Conservation (phyloP, 305 asterid genomes). For the Rubia occidens region DNA sequence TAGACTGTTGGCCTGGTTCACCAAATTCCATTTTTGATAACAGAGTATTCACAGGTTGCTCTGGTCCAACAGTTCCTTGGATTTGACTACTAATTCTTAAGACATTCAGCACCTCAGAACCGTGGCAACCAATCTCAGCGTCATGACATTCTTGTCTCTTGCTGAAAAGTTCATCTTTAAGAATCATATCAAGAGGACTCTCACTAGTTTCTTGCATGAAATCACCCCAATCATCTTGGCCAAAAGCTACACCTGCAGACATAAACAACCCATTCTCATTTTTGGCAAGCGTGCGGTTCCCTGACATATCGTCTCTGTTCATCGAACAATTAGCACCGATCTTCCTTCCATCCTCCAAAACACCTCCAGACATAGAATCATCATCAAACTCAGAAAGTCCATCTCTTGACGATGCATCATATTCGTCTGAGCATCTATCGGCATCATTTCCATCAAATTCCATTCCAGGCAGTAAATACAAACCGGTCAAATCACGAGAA, state of each 20-base stretch:
- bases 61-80: conserved; percentile 6
- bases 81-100: conserved; percentile 10
- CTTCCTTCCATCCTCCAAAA: conserved; percentile 48
- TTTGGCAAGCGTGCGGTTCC: conserved; percentile 22
- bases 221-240: conserved; percentile 76
- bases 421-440: conserved; percentile 36
- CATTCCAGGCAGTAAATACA: conserved; percentile 10
- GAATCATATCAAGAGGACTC: conserved; percentile 23
- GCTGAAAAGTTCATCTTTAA: conserved; percentile 28
- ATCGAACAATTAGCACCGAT: conserved; percentile 24
- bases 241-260: conserved; percentile 73
- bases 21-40: conserved; percentile 25
- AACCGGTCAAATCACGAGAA: conserved; percentile 19
- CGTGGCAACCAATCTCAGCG: conserved; percentile 24
- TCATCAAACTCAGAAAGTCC: conserved; percentile 74
- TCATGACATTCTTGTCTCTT: conserved; percentile 19
- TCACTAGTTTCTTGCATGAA: conserved; percentile 46
- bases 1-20: conserved; percentile 22
- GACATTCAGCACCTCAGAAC: conserved; percentile 23
- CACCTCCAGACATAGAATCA: conserved; percentile 75
- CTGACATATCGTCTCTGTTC: conserved; percentile 18
- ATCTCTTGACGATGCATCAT: conserved; percentile 39
- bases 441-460: conserved; percentile 23
- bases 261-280: conserved; percentile 41
- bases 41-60: conserved; percentile 12